Base-by-base conservation (phyloP, 2,329 filamentous ascomycete genomes). In the Lizonia empirigonia region DNA sequence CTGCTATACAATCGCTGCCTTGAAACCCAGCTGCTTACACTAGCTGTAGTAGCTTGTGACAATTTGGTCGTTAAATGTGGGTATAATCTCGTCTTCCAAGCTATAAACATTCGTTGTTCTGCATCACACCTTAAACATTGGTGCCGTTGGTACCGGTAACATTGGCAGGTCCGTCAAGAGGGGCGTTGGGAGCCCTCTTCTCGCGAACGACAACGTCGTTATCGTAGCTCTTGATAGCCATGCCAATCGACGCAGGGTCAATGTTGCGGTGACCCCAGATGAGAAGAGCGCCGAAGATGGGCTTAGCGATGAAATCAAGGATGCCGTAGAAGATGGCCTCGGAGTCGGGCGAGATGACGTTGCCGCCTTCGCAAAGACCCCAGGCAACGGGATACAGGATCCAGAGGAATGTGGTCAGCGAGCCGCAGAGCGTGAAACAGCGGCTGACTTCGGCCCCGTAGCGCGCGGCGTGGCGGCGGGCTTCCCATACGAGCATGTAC, bases 261-360 rank as follows among this genome's bases (percentile, higher is more conserved):
- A 88, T 87, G 58, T 81, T 82, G 37, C 83, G 77, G 68, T 88
- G 85, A 1, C 84, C 84, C 73, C 76, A 84, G 40, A 89, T 74
- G 1, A 89, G 77, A 1, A 87, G 64, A 10, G 77, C 75, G 13
- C 83, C 83, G 57, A 88, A 89, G 7, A 82, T 76, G 0, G 84
- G 83, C 74, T 88, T 89, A 6, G 85, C 80, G 3, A 87, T 53
- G 5, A 88, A 70, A 53, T 89, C 86, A 0, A 90, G 77, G 3
- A 88, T 73, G 33, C 85, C 85, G 64, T 89, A 90, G 67, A 89
- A 88, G 51, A 87, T 73, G 9, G 84, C 84, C 64, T 89, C 86
- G 0, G 82, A 83, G 63, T 89, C 86, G 0, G 84, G 82, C 2
- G 85, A 72, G 41, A 88, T 86, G 55, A 86, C 71, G 59, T 88